Base-by-base conservation (phyloP, 768 basidiomycete genomes). In the Tricholomella constricta region DNA sequence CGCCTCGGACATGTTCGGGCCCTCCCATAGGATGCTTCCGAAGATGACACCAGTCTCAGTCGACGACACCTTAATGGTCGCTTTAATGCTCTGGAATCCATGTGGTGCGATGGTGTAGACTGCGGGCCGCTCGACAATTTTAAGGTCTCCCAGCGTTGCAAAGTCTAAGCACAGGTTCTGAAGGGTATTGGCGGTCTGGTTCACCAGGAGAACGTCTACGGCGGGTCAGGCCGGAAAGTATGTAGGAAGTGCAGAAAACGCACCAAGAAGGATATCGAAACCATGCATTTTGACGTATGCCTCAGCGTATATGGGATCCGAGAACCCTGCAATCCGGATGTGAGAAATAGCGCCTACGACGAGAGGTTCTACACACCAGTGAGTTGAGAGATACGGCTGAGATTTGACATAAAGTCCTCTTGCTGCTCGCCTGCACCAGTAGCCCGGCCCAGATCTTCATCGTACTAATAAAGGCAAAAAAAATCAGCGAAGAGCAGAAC, bases 41-140 rank as follows among this genome's bases (percentile, higher is more conserved):
- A 98, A 98, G 60, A 98, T 97, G 56, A 98, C 95, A 37, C 95
- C 97, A 1, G 97, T 98, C 72, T 99, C 97, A 0, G 97, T 98
- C 19, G 94, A 97, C 0, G 96, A 95, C 1, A 96, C 90, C 76
- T 99, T 98, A 76, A 99, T 95, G 1, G 97, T 98, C 15, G 95
- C 94, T 69, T 98, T 98, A 75, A 98, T 94, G 66, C 88, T 94
- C 72, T 97, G 96, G 89, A 98, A 99, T 17, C 91, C 90, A 63
- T 98, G 93, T 0, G 96, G 97, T 1, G 86, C 96, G 35, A 98
- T 82, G 0, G 95, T 98, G 64, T 95, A 91, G 6, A 94, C 88
- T 1, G 91, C 78, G 2, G 97, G 95, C n/a, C 94, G 82, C 68
- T 98, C 97, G 19, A 98, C 93, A 11, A 99, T 86, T 69, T 98